phyloP scores from a whole-genome alignment of 148 eudicot genomes.

The Rhododendron molle region DNA sequence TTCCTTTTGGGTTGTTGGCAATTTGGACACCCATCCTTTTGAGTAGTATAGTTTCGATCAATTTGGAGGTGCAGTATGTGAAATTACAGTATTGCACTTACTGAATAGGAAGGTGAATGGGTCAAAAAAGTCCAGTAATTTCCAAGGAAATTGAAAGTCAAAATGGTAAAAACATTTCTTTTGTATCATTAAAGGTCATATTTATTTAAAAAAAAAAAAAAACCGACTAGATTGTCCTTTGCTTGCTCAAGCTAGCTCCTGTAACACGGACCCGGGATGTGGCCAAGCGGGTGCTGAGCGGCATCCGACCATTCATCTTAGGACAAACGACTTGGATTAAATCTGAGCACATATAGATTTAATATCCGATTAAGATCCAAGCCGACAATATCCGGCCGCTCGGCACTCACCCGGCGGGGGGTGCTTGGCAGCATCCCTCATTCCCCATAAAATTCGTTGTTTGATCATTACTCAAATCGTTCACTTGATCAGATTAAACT shows the following conservation, averaged over 20 bases:
- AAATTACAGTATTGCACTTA: background rate
- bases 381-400: too few relatives aligned
- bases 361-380: too few relatives aligned
- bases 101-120: background rate
- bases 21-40: slow-evolving; percentile 3
- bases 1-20: background rate
- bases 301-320: too few relatives aligned
- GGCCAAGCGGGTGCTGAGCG: too few relatives aligned
- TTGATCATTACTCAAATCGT: too few relatives aligned
- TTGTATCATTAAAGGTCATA: background rate
- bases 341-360: too few relatives aligned
- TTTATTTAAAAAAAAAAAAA: too few relatives aligned
- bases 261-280: too few relatives aligned
- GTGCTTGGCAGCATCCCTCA: too few relatives aligned
- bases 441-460: too few relatives aligned
- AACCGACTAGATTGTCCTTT: background rate
- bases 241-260: background rate
- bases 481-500: background rate
- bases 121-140: background rate
- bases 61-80: background rate
- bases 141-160: background rate
- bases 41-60: background rate
- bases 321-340: fast-evolving
- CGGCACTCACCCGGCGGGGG: too few relatives aligned
- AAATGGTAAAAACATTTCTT: background rate